Percentiles rank a stretch among this genome's conserved stretches.
phyloP scores from a whole-genome alignment of 2,329 filamentous ascomycete species.

The Xylariales sp. region DNA sequence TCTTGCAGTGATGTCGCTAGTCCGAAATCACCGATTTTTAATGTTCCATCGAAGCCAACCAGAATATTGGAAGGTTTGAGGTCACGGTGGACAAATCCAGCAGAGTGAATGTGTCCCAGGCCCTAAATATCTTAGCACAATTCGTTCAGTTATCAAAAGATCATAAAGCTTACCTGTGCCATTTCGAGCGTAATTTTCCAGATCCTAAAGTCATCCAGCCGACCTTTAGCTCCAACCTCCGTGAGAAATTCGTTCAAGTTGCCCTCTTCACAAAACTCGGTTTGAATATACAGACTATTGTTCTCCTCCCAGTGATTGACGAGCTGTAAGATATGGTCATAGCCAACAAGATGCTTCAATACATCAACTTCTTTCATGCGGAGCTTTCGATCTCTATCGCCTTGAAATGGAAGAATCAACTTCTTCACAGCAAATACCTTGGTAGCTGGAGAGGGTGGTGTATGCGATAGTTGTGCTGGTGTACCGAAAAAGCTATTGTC shows the following conservation, averaged over 20 bases:
- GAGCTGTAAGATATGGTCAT: constrained; percentile 87
- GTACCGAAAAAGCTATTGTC: constrained; percentile 58
- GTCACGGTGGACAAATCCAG: constrained; percentile 86
- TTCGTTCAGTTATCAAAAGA: neutral
- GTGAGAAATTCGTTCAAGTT: constrained; percentile 87
- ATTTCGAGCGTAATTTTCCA: constrained; percentile 97
- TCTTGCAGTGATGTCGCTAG: constrained; percentile 68
- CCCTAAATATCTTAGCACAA: constrained; percentile 65
- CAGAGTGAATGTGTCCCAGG: constrained; percentile 88
- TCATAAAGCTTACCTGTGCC: constrained; percentile 72
- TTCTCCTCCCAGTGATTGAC: constrained; percentile 89
- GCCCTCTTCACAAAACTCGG: constrained; percentile 95
- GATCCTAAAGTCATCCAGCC: constrained; percentile 95
- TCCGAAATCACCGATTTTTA: constrained; percentile 90
- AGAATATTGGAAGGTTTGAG: constrained; percentile 88
- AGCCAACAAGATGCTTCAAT: constrained; percentile 78
- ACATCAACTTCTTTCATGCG: constrained; percentile 88
- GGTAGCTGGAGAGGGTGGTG: constrained; percentile 64
- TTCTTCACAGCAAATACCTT: constrained; percentile 94
- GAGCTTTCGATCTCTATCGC: constrained; percentile 80
- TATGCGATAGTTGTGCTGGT: constrained; percentile 58
- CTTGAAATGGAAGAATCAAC: constrained; percentile 81
- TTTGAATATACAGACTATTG: constrained; percentile 92
- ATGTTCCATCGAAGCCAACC: constrained; percentile 80
- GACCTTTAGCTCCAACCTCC: constrained; percentile 83